Evolutionary conservation across 371 early-diverging fungal species (phyloP).

Genomic region (Lichtheimia hyalospora): DNA sequence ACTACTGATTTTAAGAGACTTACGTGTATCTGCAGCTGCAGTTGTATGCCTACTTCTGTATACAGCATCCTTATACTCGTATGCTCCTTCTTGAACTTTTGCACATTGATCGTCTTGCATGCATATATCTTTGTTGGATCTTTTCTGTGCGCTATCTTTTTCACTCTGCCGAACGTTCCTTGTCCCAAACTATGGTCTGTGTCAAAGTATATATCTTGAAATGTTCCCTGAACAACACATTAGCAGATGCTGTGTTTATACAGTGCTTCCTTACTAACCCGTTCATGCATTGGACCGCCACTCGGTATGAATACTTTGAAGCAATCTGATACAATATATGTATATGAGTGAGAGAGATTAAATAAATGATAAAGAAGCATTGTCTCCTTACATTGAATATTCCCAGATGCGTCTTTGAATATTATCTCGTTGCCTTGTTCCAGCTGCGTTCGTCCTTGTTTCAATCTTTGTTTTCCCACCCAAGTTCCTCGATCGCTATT

Average conservation of each 20-base stretch:
- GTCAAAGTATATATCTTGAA: neutral
- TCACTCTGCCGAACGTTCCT: neutral
- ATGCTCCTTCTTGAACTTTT: neutral
- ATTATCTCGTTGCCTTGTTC: no score
- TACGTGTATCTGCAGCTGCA: slow-evolving; percentile 24
- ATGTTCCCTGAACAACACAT: neutral
- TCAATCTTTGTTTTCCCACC: no score
- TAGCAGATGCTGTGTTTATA: neutral
- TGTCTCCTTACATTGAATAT: no score
- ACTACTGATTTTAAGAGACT: neutral
- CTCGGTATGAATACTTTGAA: no score
- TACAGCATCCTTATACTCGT: neutral
- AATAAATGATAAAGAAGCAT: no score
- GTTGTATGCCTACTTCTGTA: slow-evolving; percentile 23
- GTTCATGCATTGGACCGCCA: no score
- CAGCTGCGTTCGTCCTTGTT: no score
- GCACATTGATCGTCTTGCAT: neutral
- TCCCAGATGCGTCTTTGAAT: no score
- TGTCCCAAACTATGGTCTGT: neutral
- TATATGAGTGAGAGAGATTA: no score
- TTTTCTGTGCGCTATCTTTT: neutral
- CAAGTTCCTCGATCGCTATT: no score
- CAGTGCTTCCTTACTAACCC: no score
- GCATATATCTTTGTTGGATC: neutral
- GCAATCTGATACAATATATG: no score